phyloP scores from a whole-genome alignment of 139 green algal genomes.

The Deuterostichococcus epilithicus region DNA sequence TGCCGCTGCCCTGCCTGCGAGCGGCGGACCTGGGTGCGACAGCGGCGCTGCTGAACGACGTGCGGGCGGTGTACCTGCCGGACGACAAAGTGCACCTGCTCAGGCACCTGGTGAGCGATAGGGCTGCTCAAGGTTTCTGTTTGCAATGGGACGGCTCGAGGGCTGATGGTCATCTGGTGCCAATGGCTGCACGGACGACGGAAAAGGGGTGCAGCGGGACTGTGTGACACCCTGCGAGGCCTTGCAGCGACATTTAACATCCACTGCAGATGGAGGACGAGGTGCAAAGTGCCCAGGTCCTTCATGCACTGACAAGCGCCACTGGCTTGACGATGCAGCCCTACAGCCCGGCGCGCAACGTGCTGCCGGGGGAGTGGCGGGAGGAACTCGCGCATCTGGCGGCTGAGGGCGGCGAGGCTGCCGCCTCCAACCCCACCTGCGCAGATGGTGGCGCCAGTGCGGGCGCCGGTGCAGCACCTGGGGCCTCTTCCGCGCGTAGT shows the following conservation, averaged over 20 bases:
- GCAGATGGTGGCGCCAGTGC: background rate
- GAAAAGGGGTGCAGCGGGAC: background rate
- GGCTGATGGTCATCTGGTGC: background rate
- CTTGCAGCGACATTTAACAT: background rate
- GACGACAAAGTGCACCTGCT: background rate
- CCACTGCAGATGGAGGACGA: background rate
- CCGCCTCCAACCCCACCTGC: background rate
- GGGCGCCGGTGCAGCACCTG: background rate
- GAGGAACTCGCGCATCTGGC: background rate
- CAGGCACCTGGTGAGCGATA: background rate
- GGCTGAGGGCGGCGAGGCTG: background rate
- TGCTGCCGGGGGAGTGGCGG: constrained; percentile 15
- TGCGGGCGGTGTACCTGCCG: background rate
- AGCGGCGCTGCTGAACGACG: constrained; percentile 53
- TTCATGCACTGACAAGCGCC: background rate
- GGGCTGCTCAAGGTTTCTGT: background rate
- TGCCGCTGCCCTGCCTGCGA: constrained; percentile 79
- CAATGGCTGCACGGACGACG: background rate
- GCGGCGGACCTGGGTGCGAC: constrained; percentile 47
- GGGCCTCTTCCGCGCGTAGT: no score
- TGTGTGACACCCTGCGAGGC: background rate
- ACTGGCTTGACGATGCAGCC: constrained; percentile 5
- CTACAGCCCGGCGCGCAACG: background rate
- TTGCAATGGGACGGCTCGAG: background rate
- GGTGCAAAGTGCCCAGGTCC: no score